Percentiles rank a stretch among this genome's conserved stretches.
These are phyloP conservation scores for Epichloe hybrida DNA, from an alignment of 2,329 filamentous ascomycete genomes.

Conservation along the genomic window DNA sequence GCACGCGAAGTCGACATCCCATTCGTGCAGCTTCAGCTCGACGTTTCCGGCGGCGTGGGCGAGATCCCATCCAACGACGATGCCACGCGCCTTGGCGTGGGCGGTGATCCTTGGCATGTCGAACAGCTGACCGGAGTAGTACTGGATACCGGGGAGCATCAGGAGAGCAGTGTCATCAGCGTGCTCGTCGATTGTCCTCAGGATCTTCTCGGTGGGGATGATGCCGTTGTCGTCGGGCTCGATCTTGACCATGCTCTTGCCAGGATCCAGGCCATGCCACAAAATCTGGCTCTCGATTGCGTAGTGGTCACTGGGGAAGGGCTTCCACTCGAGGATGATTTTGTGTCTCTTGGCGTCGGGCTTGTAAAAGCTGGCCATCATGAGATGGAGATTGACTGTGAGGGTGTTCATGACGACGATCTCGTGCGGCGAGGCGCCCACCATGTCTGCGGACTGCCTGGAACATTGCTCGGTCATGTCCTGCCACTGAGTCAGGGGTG, in stretches of 20 bases:
- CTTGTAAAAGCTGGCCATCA: conserved; percentile 74
- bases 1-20: conserved; percentile 80
- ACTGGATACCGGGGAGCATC: conserved; percentile 77
- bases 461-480: conserved; percentile 66
- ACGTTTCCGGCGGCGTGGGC: conserved; percentile 82
- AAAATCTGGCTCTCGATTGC: conserved; percentile 70
- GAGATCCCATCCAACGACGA: conserved; percentile 75
- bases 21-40: conserved; percentile 67
- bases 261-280: conserved; percentile 54
- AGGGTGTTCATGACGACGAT: conserved; percentile 82
- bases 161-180: conserved; percentile 60
- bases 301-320: conserved; percentile 81
- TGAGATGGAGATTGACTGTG: conserved; percentile 66
- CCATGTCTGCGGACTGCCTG: conserved; percentile 55
- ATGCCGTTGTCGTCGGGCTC: conserved; percentile 47
- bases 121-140: conserved; percentile 81
- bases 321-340: conserved; percentile 79
- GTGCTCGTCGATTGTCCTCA: conserved; percentile 61
- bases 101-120: conserved; percentile 70
- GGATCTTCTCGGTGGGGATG: conserved; percentile 57
- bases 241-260: conserved; percentile 60
- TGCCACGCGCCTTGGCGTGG: conserved; percentile 56
- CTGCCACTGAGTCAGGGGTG: conserved; percentile 58
- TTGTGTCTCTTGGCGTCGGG: conserved; percentile 55
- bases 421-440: conserved; percentile 60